Evolutionary conservation across 148 eudicot species (phyloP), one percentile per base, ranked within the genome.

Genomic region (Diospyros kaki): DNA sequence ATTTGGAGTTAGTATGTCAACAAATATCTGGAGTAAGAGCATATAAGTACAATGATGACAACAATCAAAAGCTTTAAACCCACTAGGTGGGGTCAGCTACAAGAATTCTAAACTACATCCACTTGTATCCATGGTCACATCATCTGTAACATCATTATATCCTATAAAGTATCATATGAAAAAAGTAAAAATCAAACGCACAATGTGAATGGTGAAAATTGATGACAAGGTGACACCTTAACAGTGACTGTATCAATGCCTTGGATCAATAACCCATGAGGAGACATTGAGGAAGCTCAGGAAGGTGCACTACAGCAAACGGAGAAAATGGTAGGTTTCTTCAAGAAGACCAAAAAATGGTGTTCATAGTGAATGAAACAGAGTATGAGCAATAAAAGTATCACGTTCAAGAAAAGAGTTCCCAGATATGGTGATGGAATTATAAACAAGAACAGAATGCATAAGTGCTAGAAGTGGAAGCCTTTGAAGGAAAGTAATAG

Each of bases 321-420:
- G 54, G 72, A 68, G 50, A 58, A 68, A 62, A 40, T 4, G 14
- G 58, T 50, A 38, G 14, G 52, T 39, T 52, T 68, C 17, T 38
- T 11, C 44, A 51, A 68, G 40, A 68, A 48, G 56, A n/a, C 71
- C 71, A 40, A 67, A 5, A 0, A 68, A 68, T 68, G 42, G 48
- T 68, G 58, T 51, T 15, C 42, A 51, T 4, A 3, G 7, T 66
- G 71, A 68, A 68, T 68, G 71, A 18, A 1, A 68, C 56, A 48
- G 51, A 38, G 9, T 4, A 3, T 18, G 9, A 58, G 43, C 58
- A 50, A 68, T 45, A 68, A 51, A 51, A 38, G 58, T 18, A 68
- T 42, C 12, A 18, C 9, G n/a, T 68, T 18, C 58, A 68, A 51
- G 38, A 48, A 50, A 56, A 13, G 60, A 13, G 52, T 48, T 8